Conservation (phyloP, 495 filamentous ascomycete genomes). For the Neurospora pannonica region DNA sequence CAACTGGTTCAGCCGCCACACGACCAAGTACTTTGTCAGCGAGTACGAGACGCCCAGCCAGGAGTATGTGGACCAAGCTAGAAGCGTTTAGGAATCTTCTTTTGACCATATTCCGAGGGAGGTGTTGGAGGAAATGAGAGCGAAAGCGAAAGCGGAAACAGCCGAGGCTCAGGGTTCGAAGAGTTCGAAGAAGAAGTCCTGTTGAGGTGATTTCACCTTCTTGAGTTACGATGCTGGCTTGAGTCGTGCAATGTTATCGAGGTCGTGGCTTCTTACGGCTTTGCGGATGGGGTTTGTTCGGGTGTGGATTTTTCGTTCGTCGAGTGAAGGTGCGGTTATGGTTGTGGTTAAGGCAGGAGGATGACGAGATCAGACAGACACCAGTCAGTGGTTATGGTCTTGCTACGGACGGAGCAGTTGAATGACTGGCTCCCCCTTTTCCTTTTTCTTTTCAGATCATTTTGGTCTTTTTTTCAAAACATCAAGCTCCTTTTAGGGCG, state of each 20-base stretch:
- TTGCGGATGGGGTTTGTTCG: background rate
- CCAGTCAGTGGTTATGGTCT: background rate
- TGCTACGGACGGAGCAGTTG: background rate
- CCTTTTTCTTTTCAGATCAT: background rate
- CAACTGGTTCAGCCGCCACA: constrained; percentile 68
- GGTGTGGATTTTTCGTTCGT: background rate
- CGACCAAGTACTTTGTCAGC: constrained; percentile 61
- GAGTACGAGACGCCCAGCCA: constrained; percentile 57
- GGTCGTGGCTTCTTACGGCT: background rate
- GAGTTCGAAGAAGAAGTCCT: background rate
- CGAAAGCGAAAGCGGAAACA: background rate
- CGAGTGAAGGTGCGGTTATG: background rate
- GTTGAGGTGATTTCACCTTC: background rate
- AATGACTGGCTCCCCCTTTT: background rate
- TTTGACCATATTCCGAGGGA: background rate
- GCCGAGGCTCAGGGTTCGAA: background rate
- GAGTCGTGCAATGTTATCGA: background rate
- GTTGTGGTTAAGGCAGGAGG: background rate
- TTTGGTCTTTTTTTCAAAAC: background rate
- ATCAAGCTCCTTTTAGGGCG: background rate
- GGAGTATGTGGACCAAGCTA: constrained; percentile 42
- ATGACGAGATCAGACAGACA: background rate
- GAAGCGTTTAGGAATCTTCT: constrained; percentile 17
- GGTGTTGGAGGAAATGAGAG: background rate
- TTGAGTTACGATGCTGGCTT: background rate